Base-by-base conservation (phyloP, 1,139 yeast genomes). In the Lodderomyces parapsilosis region DNA sequence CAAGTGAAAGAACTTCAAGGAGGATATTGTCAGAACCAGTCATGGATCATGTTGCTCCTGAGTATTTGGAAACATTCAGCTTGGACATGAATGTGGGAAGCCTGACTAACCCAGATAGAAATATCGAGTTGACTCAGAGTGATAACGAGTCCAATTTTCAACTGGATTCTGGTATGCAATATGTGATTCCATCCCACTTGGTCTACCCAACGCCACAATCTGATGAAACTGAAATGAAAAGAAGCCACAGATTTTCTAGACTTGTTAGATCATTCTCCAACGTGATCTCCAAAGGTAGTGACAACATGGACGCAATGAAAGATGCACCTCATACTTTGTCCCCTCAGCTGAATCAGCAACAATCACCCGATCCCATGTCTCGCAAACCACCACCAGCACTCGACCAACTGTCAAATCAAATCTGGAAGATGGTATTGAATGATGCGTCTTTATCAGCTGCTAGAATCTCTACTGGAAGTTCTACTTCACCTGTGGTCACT, bases 391-490 rank as follows among this genome's bases (percentile, higher is more conserved):
- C 25, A 30, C 25, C 40, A 13, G 22, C 36, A 6, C 6, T 30
- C 34, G 22, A 40, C 14, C 13, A 20, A 19, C 11, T 38, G 42
- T 7, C 30, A 30, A 17, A 15, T 15, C 33, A 50, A 24, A 56
- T 57, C 1, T 74, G 79, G 77, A 68, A 63, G 44, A 59, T 65
- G 1, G 70, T 75, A 0, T 57, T 71, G 48, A 76, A 74, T 53
- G 79, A 72, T 33, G 64, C 71, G 1, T 75, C 82, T 0, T 59
- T 76, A 43, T 68, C 72, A 23, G 83, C 83, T 0, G 83, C 82
- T 2, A 52, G 76, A 41, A 57, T 73, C 6, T 76, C 81, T 1
- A 73, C 75, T 8, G 81, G 81, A 0, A 58, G 60, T 4, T 40
- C 57, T 4, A 60, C 65, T 19, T 31, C 42, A 7, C 44, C 50